Evolutionary conservation across 805 yeast genomes (phyloP), one percentile per base, ranked within the genome.

Genomic region (Schwanniomyces occidentalis): DNA sequence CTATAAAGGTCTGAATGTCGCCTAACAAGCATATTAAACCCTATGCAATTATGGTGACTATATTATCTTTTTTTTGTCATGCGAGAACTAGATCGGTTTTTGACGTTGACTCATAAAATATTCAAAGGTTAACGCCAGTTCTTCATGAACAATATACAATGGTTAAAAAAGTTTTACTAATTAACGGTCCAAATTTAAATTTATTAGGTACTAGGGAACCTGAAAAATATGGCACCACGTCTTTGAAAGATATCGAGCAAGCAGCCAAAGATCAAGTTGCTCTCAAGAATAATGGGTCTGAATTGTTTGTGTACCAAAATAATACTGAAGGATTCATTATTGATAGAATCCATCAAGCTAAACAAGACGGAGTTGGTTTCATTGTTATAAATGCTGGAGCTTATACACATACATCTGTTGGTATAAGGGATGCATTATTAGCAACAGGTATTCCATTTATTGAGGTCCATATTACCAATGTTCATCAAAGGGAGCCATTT

Each of bases 321-420:
- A 73, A 73, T 34, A 61, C 66, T 16, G 78, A 73, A 49, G 78
- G 78, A 16, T 60, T 58, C 24, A 53, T 73, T 16, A 57, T 73
- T 22, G 76, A 73, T 42, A 49, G 74, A 26, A 71, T 73, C 27
- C 78, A 73, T 42, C 57, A 66, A 43, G 76, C 77, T 7, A 65
- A 60, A 44, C 40, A 39, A 13, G 68, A 72, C 24, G 69, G 67
- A 5, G 62, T 64, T 20, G 69, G 63, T 1, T 72, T 71, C 44
- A 67, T 73, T 27, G 61, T 73, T 24, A 71, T 73, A 32, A 73
- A 73, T 43, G 77, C 77, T 8, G 77, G 77, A 30, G 78, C 78
- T 7, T 72, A 69, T 46, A 73, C 77, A 2, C 78, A 73, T 41
- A 73, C 77, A 1, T 69, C 76, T 1, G 68, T 73, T 15, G 78